Conservation (phyloP, 345 rosid genomes). For the Populus ilicifolia region DNA sequence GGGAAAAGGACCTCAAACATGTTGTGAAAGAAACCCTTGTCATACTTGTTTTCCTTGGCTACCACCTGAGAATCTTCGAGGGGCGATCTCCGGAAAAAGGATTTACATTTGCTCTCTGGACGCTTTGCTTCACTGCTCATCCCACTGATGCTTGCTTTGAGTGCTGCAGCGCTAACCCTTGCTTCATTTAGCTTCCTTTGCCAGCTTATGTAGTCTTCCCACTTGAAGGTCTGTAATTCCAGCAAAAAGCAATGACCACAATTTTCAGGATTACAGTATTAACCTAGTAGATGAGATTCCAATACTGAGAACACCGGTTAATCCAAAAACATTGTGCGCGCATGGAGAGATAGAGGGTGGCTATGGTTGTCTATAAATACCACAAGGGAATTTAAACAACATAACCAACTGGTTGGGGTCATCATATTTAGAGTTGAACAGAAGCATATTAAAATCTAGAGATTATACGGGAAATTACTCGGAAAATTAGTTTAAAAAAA, state of each 20-base stretch:
- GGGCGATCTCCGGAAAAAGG: conserved; percentile 55
- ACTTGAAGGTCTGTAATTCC: conserved; percentile 68
- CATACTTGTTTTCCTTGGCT: conserved; percentile 49
- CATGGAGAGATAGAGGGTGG: too few species aligned
- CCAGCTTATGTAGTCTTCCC: conserved; percentile 83
- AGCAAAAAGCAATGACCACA: background rate
- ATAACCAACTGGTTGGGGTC: background rate
- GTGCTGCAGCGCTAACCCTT: conserved; percentile 57
- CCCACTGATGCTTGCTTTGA: conserved; percentile 48
- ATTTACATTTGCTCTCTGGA: conserved; percentile 50
- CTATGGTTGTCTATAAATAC: too few species aligned
- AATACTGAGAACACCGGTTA: too few species aligned
- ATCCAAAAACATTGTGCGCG: too few species aligned
- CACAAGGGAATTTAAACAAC: background rate
- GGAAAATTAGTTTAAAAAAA: too few species aligned
- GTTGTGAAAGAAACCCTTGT: conserved; percentile 57
- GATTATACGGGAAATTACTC: too few species aligned
- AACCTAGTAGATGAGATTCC: too few species aligned
- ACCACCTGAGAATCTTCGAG: conserved; percentile 40
- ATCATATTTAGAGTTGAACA: background rate
- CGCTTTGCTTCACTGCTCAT: conserved; percentile 40
- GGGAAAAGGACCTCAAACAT: conserved; percentile 62
- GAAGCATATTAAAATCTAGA: too few species aligned
- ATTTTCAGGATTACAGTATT: background rate
- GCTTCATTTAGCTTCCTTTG: conserved; percentile 76